A percentile compares a stretch with the other conserved stretches of the same genome.
These are phyloP conservation scores for Teunomyces atbi DNA, from an alignment of 805 yeast genomes.

Conservation along the genomic window DNA sequence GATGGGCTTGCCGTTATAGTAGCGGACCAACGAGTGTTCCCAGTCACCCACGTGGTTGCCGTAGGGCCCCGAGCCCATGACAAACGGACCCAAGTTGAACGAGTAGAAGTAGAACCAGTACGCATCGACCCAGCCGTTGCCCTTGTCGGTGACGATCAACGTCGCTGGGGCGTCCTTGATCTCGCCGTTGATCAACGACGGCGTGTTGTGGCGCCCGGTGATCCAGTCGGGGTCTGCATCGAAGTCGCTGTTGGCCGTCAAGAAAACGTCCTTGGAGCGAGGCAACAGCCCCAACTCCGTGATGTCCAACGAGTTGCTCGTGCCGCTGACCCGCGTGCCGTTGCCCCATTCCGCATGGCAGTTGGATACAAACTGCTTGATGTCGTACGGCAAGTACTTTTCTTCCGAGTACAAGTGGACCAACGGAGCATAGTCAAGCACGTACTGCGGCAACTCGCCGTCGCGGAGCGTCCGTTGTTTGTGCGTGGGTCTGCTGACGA, in stretches of 20 bases:
- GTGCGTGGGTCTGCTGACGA: slow-evolving; percentile 29
- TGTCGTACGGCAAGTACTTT: slow-evolving; percentile 77
- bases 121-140: slow-evolving; percentile 92
- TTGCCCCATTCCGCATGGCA: slow-evolving; percentile 56
- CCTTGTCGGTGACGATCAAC: slow-evolving; percentile 83
- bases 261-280: slow-evolving; percentile 41
- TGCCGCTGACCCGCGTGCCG: slow-evolving; percentile 42
- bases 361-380: slow-evolving; percentile 63
- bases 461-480: slow-evolving; percentile 38
- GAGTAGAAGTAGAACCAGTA: slow-evolving; percentile 96
- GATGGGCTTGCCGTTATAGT: slow-evolving; percentile 74
- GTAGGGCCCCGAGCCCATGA: slow-evolving; percentile 96
- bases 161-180: slow-evolving; percentile 77
- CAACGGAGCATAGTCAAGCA: slow-evolving; percentile 66
- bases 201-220: slow-evolving; percentile 67
- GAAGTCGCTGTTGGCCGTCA: slow-evolving; percentile 73
- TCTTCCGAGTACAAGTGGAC: slow-evolving; percentile 91
- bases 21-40: slow-evolving; percentile 92
- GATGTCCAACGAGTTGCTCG: slow-evolving; percentile 31
- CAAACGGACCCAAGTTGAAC: slow-evolving; percentile 92
- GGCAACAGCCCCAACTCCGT: slow-evolving; percentile 31
- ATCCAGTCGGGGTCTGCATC: slow-evolving; percentile 76
- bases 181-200: slow-evolving; percentile 68
- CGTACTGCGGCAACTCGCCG: slow-evolving; percentile 65
- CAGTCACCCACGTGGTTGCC: slow-evolving; percentile 98